A percentile compares a stretch with the other conserved stretches of the same genome.
Conservation (phyloP, 257 asterid genomes). For the Henckelia pumila region DNA sequence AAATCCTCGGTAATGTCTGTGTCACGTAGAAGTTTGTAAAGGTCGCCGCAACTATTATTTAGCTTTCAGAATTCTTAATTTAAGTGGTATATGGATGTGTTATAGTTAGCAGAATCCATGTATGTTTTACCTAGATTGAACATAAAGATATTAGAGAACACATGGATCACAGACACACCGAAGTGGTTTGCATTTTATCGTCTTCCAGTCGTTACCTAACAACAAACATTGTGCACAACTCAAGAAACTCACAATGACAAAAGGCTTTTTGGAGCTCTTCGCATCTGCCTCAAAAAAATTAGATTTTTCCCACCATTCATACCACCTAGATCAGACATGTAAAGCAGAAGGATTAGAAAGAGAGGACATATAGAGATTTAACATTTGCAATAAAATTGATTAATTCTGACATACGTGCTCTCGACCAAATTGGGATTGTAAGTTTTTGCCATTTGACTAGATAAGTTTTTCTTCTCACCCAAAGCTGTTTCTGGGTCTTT, state of each 20-base stretch:
- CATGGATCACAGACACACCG: not conserved
- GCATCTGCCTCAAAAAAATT: constrained; percentile 81
- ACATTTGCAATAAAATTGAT: not conserved
- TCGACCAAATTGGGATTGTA: constrained; percentile 80
- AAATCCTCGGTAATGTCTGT: no score
- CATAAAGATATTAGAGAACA: not conserved
- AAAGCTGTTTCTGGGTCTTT: constrained; percentile 71
- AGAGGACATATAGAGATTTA: not conserved
- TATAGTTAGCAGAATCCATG: not conserved
- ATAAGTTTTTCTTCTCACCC: constrained; percentile 78
- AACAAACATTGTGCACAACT: constrained; percentile 5
- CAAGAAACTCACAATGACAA: constrained; percentile 73
- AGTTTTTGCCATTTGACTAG: constrained; percentile 80
- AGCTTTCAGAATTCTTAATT: not conserved
- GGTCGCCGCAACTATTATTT: no score
- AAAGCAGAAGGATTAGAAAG: not conserved
- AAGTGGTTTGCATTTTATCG: not conserved
- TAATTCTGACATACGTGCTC: constrained; percentile 55
- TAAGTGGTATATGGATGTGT: not conserved
- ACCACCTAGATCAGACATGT: constrained; percentile 62
- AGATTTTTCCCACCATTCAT: constrained; percentile 94
- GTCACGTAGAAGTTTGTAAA: not conserved
- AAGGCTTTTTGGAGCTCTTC: constrained; percentile 78
- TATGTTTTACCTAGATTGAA: not conserved
- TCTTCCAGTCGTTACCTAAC: not conserved